Base-by-base conservation (phyloP, 192 early-diverging fungal genomes). In the Rhizophagus clarus region DNA sequence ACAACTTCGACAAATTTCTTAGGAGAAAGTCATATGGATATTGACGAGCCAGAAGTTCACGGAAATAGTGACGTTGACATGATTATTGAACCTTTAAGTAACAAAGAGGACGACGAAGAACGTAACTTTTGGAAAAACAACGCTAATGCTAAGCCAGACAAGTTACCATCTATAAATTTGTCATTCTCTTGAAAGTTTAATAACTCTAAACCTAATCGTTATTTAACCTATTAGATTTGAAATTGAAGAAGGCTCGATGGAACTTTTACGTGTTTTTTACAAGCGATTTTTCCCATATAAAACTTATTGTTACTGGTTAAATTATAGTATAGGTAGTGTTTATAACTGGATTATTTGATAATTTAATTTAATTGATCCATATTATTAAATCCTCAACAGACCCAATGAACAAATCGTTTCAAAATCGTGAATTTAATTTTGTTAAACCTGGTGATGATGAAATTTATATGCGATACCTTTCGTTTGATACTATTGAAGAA, bases 351-450 rank as follows among this genome's bases (percentile, higher is more conserved):
- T 26, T 61, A 20, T 4, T 40, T 4, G 34, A 60, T 10, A 34
- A 10, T n/a, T 31, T 5, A 7, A 40, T 40, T 9, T 40, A 40
- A 40, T 40, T 56, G 37, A 26, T 49, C 31, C 22, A 2, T 51
- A 70, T 2, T 69, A 1, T 83, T 9, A 69, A 71, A 8, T 0
- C 8, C 6, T 61, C 67, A 37, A 6, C 80, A 85, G 88, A 79
- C 8, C 37, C 37, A 34, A 87, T 92, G 4, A 93, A 93, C 24
- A 91, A 90, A 66, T 84, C 90, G 72, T 98, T 97, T 79, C 85
- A 88, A 42, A 91, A 95, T 83, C 92, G 98, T 56, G 98, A 99
- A 86, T 96, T 98, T 82, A 95, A 93, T 83, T 98, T 97, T 81
- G 95, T 92, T 3, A 88, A 97, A 12, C 42, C 42, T 45, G 42